Percentiles rank a stretch among this genome's conserved stretches.
These are phyloP conservation scores for Coleophoma crateriformis DNA, from an alignment of 2,329 filamentous ascomycete species.

Conservation along the genomic window DNA sequence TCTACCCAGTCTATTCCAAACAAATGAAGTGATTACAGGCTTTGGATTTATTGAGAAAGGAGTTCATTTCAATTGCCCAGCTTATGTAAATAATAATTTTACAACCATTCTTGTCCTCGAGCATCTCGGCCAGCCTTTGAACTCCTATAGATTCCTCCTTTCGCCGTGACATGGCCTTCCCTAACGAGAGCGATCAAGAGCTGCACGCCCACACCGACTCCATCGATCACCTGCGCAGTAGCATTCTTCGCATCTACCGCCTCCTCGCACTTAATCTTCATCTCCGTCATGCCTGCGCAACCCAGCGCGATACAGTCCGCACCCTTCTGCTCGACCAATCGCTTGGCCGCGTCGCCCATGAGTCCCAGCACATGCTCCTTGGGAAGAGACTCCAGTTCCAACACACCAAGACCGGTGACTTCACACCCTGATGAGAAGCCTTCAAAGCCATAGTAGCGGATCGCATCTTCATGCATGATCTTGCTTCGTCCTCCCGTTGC, in stretches of 20 bases:
- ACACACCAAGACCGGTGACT: conserved; percentile 67
- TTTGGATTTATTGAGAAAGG: background rate
- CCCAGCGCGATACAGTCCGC: conserved; percentile 73
- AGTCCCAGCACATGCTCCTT: conserved; percentile 57
- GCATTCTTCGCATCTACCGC: conserved; percentile 36
- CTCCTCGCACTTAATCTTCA: conserved; percentile 54
- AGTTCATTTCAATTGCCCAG: too few species aligned
- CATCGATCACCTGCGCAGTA: conserved; percentile 41
- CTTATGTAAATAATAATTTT: conserved; percentile 1
- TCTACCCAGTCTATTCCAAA: too few species aligned
- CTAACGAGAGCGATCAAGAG: conserved; percentile 38
- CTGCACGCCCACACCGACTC: conserved; percentile 41
- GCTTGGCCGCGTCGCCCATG: conserved; percentile 64
- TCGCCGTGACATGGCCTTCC: conserved; percentile 38
- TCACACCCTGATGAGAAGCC: conserved; percentile 39
- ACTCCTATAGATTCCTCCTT: conserved; percentile 36
- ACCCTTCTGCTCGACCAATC: conserved; percentile 50
- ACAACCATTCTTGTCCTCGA: conserved; percentile 36
- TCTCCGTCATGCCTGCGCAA: conserved; percentile 85
- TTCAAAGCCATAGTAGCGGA: conserved; percentile 56
- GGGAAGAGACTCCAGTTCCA: conserved; percentile 68
- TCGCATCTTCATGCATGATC: conserved; percentile 67
- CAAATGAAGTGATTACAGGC: too few species aligned
- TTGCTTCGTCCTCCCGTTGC: conserved; percentile 65
- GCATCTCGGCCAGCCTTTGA: conserved; percentile 30